A percentile compares a stretch with the other conserved stretches of the same genome.
phyloP scores from a whole-genome alignment of 768 basidiomycete species.

The Tephrocybe sp. region DNA sequence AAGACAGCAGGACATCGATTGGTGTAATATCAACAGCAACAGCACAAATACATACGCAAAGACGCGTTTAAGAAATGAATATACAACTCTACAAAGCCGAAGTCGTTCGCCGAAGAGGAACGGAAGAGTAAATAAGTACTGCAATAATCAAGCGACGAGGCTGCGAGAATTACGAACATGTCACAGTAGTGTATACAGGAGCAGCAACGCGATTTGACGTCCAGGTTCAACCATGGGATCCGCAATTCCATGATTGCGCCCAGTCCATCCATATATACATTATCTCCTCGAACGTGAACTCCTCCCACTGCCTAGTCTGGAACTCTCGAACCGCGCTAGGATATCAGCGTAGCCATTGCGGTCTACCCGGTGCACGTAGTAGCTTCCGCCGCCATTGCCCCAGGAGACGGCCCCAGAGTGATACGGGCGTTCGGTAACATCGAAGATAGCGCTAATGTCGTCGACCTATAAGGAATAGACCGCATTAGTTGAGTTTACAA shows the following conservation, averaged over 20 bases:
- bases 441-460: slow-evolving; percentile 82
- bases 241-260: too few species aligned
- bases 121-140: too few species aligned
- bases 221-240: too few species aligned
- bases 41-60: slow-evolving; percentile 2
- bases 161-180: not conserved
- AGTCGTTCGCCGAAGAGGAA: too few species aligned
- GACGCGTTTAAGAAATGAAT: not conserved
- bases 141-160: not conserved
- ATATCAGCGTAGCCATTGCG: slow-evolving; percentile 67
- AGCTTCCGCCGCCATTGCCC: slow-evolving; percentile 69
- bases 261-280: too few species aligned
- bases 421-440: slow-evolving; percentile 68
- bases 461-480: slow-evolving; percentile 46
- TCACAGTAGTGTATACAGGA: not conserved
- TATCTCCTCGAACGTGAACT: slow-evolving; percentile 31
- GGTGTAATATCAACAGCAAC: slow-evolving; percentile 1
- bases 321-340: slow-evolving; percentile 54
- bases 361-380: slow-evolving; percentile 78
- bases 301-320: slow-evolving; percentile 31
- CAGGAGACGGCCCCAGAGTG: slow-evolving; percentile 79
- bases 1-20: too few species aligned
- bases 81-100: too few species aligned
- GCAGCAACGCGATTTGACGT: too few species aligned
- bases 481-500: not conserved